Evolutionary conservation across 169 alveolate genomes (phyloP), one percentile per base, ranked within the genome.

Genomic region (Babesia ovis): DNA sequence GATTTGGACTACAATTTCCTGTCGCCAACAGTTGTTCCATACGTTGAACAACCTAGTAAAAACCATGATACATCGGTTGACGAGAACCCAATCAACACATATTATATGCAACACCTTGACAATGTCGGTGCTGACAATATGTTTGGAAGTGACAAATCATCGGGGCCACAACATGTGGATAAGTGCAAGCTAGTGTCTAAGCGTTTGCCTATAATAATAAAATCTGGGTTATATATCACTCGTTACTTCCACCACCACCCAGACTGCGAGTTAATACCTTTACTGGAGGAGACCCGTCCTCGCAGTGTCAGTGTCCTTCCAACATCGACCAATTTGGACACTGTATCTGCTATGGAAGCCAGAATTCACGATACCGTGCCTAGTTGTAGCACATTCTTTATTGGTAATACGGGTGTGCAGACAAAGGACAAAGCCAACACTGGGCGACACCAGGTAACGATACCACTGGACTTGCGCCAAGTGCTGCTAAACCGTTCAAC

Each of bases 71-170:
- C 23, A 11, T 23, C 23, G 29, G 6, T 20, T 20, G 54, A 12
- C n/a, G 35, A 41, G 2, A 64, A 64, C 51, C 74, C 59, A 12
- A n/a, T 64, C 3, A 61, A 77, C n/a, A 77, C 37, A 29, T 77
- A 77, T 25, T 68, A 77, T 57, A 54, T 32, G 45, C 41, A 77
- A 27, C 73, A 77, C 41, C 32, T 77, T 12, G 86, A 57, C 34
- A 46, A 39, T 23, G 14, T 16, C 25, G 59, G 45, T 5, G 53
- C 27, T n/a, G 42, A 23, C 20, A 18, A 14, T 22, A 22, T 42
- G 56, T 77, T 77, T 37, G 50, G 59, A 18, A 51, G 6, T 1
- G 70, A 22, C 22, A 68, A 67, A 3, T 9, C 14, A 8, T 14
- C 46, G 8, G 46, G n/a, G 8, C 8, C 14, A 14, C n/a, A 39